Base-by-base conservation (phyloP, 2,329 filamentous ascomycete species). In the Nothopassalora personata region DNA sequence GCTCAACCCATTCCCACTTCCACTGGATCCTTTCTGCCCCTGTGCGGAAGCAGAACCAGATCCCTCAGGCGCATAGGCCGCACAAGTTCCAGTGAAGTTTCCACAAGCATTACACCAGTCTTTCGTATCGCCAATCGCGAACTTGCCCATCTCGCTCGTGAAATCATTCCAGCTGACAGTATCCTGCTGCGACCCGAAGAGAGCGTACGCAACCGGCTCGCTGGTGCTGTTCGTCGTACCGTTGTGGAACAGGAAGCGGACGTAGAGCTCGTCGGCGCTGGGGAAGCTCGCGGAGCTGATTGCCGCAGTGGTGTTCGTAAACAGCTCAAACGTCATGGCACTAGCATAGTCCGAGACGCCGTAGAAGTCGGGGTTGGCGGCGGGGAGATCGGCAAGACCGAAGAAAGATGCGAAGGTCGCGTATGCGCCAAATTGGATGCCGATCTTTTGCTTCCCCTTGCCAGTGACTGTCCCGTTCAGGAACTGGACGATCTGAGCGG, bases 301-400 rank as follows among this genome's bases (percentile, higher is more conserved):
- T 3, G 68, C 66, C 0, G 71, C 68, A 2, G 70, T 68, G 0
- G 72, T 68, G 61, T 83, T 80, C 45, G 83, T 86, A 67, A 85
- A 81, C 23, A 81, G 81, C 78, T 96, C 92, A 72, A 95, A 92
- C 5, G 80, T 80, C 83, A 96, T 90, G 64, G 85, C 85, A 2
- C 86, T 88, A 5, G 91, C 91, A 69, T 96, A 96, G 76, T 91
- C 87, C n/a, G 87, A 85, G 11, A 96, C 78, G 56, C 89, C 89
- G 60, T 77, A 85, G 77, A 96, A 96, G 72, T 89, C 77, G 1
- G 75, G 66, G 59, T 80, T 83, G 1, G 76, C 80, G 11, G 74
- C 63, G 1, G 70, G 68, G 7, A 87, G 72, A 59, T 81, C 75
- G 1, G 80, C 75, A 18, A 86, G 79, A 23, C 83, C 83, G 71